These are phyloP conservation scores for Aspergillus hancockii DNA, from an alignment of 495 filamentous ascomycete species.

Conservation along the genomic window DNA sequence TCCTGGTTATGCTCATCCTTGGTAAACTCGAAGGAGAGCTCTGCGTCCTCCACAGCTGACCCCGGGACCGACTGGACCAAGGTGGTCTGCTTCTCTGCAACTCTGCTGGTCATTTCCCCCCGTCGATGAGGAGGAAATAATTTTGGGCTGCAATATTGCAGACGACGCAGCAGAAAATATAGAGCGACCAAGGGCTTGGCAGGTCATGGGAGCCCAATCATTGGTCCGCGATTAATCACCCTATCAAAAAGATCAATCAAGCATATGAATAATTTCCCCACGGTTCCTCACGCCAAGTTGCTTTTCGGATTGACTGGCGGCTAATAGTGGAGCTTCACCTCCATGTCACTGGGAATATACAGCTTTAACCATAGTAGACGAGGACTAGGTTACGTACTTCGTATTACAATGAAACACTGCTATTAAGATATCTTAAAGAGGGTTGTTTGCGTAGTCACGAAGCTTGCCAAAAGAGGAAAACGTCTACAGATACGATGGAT, in stretches of 20 bases:
- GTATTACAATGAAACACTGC: too few relatives aligned
- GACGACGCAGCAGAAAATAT: background rate
- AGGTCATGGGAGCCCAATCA: background rate
- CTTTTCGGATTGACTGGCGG: background rate
- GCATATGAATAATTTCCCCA: background rate
- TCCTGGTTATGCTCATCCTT: slow-evolving; percentile 27
- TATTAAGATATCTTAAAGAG: too few relatives aligned
- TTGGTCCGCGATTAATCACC: background rate
- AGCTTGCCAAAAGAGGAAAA: too few relatives aligned
- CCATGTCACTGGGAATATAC: background rate
- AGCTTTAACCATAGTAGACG: too few relatives aligned
- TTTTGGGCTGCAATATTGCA: background rate
- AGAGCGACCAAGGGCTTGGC: background rate
- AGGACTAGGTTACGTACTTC: too few relatives aligned
- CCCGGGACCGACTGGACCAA: slow-evolving; percentile 18
- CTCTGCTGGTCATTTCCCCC: background rate
- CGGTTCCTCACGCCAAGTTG: background rate
- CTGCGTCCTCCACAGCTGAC: slow-evolving; percentile 19
- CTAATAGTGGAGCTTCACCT: background rate
- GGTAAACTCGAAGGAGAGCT: slow-evolving; percentile 27
- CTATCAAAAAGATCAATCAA: background rate
- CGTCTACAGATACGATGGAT: too few relatives aligned
- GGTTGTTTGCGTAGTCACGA: too few relatives aligned
- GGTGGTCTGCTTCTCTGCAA: slow-evolving; percentile 8
- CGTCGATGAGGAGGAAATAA: background rate